phyloP scores from a whole-genome alignment of 495 filamentous ascomycete genomes.

The Penicillium desertorum region DNA sequence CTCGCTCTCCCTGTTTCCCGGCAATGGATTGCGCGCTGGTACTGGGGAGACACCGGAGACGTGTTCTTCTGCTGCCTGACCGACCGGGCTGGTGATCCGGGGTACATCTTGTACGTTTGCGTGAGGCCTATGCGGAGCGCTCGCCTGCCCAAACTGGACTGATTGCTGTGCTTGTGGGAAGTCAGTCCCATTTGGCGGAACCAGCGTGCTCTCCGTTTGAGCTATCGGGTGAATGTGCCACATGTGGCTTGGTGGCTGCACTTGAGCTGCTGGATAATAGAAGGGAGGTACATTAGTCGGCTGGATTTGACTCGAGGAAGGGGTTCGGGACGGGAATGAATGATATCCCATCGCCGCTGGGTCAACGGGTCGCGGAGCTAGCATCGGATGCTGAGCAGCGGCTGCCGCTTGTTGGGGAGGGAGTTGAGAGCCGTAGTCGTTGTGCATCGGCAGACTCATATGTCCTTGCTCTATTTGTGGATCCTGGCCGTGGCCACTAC shows the following conservation, averaged over 20 bases:
- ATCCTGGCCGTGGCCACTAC: slow-evolving; percentile 24
- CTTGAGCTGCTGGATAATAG: slow-evolving; percentile 21
- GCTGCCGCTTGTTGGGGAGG: slow-evolving; percentile 32
- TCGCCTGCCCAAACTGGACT: not conserved
- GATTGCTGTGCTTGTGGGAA: slow-evolving; percentile 17
- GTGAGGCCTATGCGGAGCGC: not conserved
- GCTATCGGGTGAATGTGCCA: slow-evolving; percentile 13
- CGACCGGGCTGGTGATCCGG: slow-evolving; percentile 9
- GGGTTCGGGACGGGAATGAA: slow-evolving; percentile 1
- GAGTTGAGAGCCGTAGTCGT: slow-evolving; percentile 21
- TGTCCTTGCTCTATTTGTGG: slow-evolving; percentile 25
- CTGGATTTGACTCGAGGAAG: not conserved
- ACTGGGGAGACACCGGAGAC: slow-evolving; percentile 6
- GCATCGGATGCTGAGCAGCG: slow-evolving; percentile 34
- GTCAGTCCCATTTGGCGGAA: slow-evolving; percentile 6
- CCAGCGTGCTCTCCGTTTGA: not conserved
- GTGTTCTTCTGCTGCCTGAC: slow-evolving; percentile 6
- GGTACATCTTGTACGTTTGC: slow-evolving; percentile 9
- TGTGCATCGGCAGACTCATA: slow-evolving; percentile 22
- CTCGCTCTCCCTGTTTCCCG: not conserved
- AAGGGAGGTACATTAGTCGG: slow-evolving; percentile 17
- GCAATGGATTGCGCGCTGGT: not conserved
- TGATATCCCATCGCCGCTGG: slow-evolving; percentile 17
- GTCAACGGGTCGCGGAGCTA: slow-evolving; percentile 36
- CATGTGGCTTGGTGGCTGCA: slow-evolving; percentile 9